A percentile compares a stretch with the other conserved stretches of the same genome.
phyloP scores from a whole-genome alignment of 768 basidiomycete species.

The Suillus paluster region DNA sequence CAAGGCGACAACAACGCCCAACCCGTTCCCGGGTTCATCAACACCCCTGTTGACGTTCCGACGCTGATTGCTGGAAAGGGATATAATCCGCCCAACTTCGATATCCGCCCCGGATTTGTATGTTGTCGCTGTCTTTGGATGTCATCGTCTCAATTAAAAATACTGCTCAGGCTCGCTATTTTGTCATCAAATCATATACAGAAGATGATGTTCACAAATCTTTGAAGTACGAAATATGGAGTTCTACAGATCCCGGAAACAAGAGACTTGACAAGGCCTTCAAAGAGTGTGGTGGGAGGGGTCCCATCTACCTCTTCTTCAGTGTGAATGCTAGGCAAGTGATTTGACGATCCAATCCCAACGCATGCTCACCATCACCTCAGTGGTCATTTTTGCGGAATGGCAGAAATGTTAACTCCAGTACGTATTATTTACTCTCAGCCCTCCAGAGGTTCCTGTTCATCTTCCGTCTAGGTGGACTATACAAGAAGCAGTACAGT shows the following conservation, averaged over 20 bases:
- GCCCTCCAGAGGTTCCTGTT: constrained; percentile 5
- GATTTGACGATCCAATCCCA: not conserved
- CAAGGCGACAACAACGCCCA: constrained; percentile 38
- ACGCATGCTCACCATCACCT: constrained; percentile 11
- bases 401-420: constrained; percentile 97
- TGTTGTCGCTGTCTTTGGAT: constrained; percentile 32
- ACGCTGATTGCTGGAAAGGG: constrained; percentile 86
- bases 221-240: constrained; percentile 97
- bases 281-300: constrained; percentile 89
- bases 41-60: constrained; percentile 82
- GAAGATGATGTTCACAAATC: constrained; percentile 99
- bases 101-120: constrained; percentile 78
- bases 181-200: constrained; percentile 99
- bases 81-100: constrained; percentile 88
- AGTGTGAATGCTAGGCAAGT: constrained; percentile 88
- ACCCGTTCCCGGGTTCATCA: constrained; percentile 50
- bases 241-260: constrained; percentile 95
- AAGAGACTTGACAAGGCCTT: constrained; percentile 97
- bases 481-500: constrained; percentile 94
- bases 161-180: constrained; percentile 75
- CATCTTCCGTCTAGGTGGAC: constrained; percentile 61
- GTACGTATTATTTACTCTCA: constrained; percentile 45
- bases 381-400: constrained; percentile 97
- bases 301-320: constrained; percentile 98
- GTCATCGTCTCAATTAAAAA: constrained; percentile 10